Base-by-base conservation (phyloP, 129 eudicot species). In the Flaveria trinervia region DNA sequence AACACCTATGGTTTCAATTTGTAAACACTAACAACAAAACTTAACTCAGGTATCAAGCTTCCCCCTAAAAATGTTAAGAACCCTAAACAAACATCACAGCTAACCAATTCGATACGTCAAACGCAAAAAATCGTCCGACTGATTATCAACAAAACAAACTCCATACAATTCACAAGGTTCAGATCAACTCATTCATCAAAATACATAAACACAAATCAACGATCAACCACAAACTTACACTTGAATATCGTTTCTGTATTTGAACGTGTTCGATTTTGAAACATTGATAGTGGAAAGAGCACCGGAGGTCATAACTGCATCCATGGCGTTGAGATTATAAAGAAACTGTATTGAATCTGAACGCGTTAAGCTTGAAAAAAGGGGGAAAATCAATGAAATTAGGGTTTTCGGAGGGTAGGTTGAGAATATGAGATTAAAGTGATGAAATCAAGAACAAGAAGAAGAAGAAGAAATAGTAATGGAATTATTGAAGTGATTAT, bases 171-270 rank as follows among this genome's bases (percentile, higher is more conserved):
- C 44, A 66, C 9, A 44, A 70, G 23, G 33, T 26, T 33, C 28
- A 46, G 56, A 13, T 14, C 13, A 43, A 52, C 10, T 1, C 9
- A 1, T 54, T 22, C 9, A 68, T 41, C 5, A 28, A 22, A 30
- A 65, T 33, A 65, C 39, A 66, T 49, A 57, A 73, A 72, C 72
- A 65, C 36, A 68, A 69, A 45, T 30, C 50, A 70, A 57, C 17
- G 77, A 78, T 78, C 66, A 65, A 16, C 26, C 1, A 43, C 12
- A 52, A 73, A 80, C 83, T 80, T 80, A 80, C 83, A 66, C 15
- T 41, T 74, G 73, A 44, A 36, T 22, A 26, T 55, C 36, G 73
- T 55, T 62, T 64, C 61, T 72, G 56, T 23, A 51, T 14, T 72
- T 50, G 49, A 67, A 41, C 65, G 65, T 41, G 41, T 80, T 65